Evolutionary conservation across 1,284 basidiomycete species (phyloP).

Genomic region (Earliella scabrosa): DNA sequence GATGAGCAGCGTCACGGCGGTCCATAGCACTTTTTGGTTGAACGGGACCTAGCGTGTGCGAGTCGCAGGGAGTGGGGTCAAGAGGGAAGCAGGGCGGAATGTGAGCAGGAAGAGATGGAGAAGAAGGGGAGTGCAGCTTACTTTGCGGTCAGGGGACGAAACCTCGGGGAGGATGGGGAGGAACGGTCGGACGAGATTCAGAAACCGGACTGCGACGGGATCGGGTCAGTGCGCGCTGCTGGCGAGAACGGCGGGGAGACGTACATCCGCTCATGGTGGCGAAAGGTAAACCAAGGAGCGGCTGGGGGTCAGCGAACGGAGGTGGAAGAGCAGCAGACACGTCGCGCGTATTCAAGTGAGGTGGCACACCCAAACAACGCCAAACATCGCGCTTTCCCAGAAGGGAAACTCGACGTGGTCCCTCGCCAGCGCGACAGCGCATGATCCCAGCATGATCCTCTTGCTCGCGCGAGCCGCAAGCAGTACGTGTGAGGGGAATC

Average conservation of each 20-base stretch:
- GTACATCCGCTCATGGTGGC: constrained; percentile 44
- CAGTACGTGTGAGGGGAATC: background rate
- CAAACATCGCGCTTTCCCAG: constrained; percentile 24
- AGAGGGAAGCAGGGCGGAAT: too few species aligned
- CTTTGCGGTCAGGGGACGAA: constrained; percentile 95
- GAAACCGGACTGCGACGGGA: constrained; percentile 78
- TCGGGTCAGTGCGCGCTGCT: constrained; percentile 1
- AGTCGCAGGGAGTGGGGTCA: too few species aligned
- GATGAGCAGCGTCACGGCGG: constrained; percentile 94
- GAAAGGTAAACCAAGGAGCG: constrained; percentile 35
- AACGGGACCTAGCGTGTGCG: constrained; percentile 76
- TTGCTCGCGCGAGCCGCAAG: too few species aligned
- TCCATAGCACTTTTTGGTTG: constrained; percentile 97
- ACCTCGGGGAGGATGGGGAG: constrained; percentile 94
- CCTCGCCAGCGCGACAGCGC: background rate
- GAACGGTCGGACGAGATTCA: constrained; percentile 96
- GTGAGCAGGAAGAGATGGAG: background rate
- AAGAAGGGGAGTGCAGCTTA: constrained; percentile 34
- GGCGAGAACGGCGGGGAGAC: constrained; percentile 10
- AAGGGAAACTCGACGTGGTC: constrained; percentile 1
- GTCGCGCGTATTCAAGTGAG: constrained; percentile 28
- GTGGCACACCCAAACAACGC: constrained; percentile 34
- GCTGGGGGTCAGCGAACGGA: constrained; percentile 24
- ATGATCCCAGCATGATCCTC: too few species aligned
- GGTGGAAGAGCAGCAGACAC: constrained; percentile 15